Evolutionary conservation across 495 filamentous ascomycete species (phyloP).

Genomic region (Trichoderma asperelloides): DNA sequence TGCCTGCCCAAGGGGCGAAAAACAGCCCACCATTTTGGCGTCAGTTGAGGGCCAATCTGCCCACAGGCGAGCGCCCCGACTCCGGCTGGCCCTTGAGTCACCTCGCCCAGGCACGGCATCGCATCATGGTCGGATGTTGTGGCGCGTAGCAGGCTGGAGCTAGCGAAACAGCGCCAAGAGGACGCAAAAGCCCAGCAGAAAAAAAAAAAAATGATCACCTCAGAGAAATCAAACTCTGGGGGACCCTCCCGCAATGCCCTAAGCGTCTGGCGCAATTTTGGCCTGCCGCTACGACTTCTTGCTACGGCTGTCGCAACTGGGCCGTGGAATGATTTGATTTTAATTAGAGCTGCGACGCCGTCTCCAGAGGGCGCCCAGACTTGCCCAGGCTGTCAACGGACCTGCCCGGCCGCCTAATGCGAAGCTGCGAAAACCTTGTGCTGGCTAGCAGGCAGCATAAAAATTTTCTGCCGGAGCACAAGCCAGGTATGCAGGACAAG

Average conservation of each 20-base stretch:
- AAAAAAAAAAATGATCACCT: too few species aligned
- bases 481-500: neutral
- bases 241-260: neutral
- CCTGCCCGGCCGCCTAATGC: neutral
- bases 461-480: neutral
- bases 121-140: neutral
- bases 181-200: too few species aligned
- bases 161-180: neutral
- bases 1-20: conserved; percentile 4
- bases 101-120: neutral
- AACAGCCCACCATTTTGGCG: neutral
- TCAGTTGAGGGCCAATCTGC: neutral
- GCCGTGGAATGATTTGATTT: neutral
- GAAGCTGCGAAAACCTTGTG: neutral
- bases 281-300: neutral
- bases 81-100: conserved; percentile 1
- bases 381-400: neutral
- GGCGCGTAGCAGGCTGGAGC: neutral
- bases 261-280: neutral
- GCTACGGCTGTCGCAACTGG: neutral
- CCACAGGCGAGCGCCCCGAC: neutral
- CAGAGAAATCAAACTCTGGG: neutral
- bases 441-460: neutral
- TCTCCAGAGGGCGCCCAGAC: neutral
- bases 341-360: neutral